Percentiles rank a stretch among this genome's conserved stretches.
These are phyloP conservation scores for Malassezia pachydermatis DNA, from an alignment of 1,284 basidiomycete genomes.

Conservation along the genomic window DNA sequence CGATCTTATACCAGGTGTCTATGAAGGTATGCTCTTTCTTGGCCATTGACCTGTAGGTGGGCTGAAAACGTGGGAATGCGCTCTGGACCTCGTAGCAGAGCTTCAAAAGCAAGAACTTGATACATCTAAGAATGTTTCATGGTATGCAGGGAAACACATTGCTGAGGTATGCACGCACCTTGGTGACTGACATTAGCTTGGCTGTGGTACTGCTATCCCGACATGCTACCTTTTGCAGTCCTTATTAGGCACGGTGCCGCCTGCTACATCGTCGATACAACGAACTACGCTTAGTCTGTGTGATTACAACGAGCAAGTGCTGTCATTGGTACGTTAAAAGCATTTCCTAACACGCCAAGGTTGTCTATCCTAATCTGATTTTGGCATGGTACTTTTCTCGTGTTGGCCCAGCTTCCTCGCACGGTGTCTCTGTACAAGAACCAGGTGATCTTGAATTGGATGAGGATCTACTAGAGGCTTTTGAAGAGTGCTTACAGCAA, in stretches of 20 bases:
- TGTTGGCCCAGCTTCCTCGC: not conserved
- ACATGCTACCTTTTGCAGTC: constrained; percentile 59
- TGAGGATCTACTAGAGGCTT: constrained; percentile 58
- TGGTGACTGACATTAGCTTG: constrained; percentile 55
- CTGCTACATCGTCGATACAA: not conserved
- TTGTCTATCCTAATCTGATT: constrained; percentile 76
- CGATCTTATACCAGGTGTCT: constrained; percentile 80
- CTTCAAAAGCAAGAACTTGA: constrained; percentile 26
- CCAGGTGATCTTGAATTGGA: constrained; percentile 16
- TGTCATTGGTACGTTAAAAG: constrained; percentile 62
- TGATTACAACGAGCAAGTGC: constrained; percentile 76
- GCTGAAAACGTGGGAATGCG: constrained; percentile 95
- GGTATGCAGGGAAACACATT: constrained; percentile 21
- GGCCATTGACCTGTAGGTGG: no score
- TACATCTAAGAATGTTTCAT: constrained; percentile 9
- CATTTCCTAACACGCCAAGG: constrained; percentile 19
- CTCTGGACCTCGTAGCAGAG: constrained; percentile 61
- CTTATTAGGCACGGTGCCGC: constrained; percentile 54
- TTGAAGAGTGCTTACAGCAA: constrained; percentile 55
- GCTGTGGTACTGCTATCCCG: constrained; percentile 84
- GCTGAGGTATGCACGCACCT: constrained; percentile 15
- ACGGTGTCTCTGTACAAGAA: constrained; percentile 12
- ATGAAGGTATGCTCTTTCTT: no score
- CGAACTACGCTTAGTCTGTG: constrained; percentile 66
- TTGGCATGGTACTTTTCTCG: constrained; percentile 55